Evolutionary conservation across 768 basidiomycete genomes (phyloP).

Genomic region (Naganishia randhawae): DNA sequence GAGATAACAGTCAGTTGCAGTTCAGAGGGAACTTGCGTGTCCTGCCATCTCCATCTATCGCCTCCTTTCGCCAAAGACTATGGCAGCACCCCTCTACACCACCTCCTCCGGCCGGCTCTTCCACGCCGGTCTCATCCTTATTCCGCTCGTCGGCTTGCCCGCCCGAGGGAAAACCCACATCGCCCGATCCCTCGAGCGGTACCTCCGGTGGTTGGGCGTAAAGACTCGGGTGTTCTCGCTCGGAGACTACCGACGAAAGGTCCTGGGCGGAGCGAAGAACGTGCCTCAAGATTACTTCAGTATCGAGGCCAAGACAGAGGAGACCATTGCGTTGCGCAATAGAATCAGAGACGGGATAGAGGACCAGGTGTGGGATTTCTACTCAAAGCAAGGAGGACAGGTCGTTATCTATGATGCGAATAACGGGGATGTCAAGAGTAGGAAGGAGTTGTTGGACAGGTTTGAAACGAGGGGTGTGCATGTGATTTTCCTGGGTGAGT

Average conservation of each 20-base stretch:
- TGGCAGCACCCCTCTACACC: constrained; percentile 94
- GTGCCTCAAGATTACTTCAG: constrained; percentile 91
- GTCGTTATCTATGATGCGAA: constrained; percentile 99
- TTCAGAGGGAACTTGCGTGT: background rate
- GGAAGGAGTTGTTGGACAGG: constrained; percentile 73
- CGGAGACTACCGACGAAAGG: constrained; percentile 89
- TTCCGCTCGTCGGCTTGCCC: constrained; percentile 23
- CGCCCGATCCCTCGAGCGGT: constrained; percentile 90
- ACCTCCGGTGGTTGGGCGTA: constrained; percentile 95
- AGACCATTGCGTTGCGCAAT: constrained; percentile 72
- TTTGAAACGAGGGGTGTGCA: constrained; percentile 83
- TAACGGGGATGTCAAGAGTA: constrained; percentile 68
- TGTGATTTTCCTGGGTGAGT: constrained; percentile 81
- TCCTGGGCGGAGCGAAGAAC: constrained; percentile 78
- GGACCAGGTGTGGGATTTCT: constrained; percentile 82
- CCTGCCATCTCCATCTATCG: background rate
- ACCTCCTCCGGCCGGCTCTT: constrained; percentile 60
- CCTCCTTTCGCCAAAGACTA: constrained; percentile 39
- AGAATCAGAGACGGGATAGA: constrained; percentile 79
- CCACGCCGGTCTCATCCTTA: constrained; percentile 82
- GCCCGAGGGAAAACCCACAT: constrained; percentile 97
- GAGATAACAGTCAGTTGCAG: background rate
- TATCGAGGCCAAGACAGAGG: constrained; percentile 64
- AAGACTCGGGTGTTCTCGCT: constrained; percentile 92
- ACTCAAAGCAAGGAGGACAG: constrained; percentile 72